Percentiles rank a stretch among this genome's conserved stretches.
These are phyloP conservation scores for Cryptosporidium felis DNA, from an alignment of 169 alveolate genomes.

Conservation along the genomic window DNA sequence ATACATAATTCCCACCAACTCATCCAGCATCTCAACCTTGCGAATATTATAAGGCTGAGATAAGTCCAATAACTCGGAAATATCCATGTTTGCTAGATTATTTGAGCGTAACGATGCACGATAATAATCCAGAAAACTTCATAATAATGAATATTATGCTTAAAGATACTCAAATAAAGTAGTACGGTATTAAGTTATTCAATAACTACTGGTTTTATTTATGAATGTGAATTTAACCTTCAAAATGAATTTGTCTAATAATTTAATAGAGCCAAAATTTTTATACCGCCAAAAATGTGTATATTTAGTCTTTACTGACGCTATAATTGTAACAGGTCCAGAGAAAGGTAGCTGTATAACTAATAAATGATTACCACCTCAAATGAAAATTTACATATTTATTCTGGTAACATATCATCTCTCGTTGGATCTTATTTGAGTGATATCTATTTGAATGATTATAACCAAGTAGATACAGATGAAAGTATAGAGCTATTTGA, in stretches of 20 bases:
- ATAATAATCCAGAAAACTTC: background rate
- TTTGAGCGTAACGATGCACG: too few relatives aligned
- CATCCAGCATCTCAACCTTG: conserved; percentile 84
- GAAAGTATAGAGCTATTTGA: background rate
- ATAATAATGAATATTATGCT: background rate
- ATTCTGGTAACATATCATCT: conserved; percentile 15
- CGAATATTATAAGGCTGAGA: conserved; percentile 85
- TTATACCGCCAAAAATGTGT: conserved; percentile 32
- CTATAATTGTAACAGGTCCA: background rate
- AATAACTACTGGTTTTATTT: too few relatives aligned
- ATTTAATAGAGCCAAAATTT: conserved; percentile 44
- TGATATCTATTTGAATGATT: background rate
- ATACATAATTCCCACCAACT: conserved; percentile 87
- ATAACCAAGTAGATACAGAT: background rate
- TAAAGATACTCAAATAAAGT: conserved; percentile 1
- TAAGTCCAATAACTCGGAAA: conserved; percentile 80
- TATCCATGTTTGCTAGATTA: conserved; percentile 39
- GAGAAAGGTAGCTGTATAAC: background rate
- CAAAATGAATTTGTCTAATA: background rate
- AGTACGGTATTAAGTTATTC: too few relatives aligned
- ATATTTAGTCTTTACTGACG: background rate
- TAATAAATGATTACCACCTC: background rate
- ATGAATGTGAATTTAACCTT: background rate
- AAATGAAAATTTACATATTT: conserved; percentile 3
- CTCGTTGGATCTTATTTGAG: conserved; percentile 1